These are phyloP conservation scores for Knufia petricola DNA, from an alignment of 2,329 filamentous ascomycete genomes.

Conservation along the genomic window DNA sequence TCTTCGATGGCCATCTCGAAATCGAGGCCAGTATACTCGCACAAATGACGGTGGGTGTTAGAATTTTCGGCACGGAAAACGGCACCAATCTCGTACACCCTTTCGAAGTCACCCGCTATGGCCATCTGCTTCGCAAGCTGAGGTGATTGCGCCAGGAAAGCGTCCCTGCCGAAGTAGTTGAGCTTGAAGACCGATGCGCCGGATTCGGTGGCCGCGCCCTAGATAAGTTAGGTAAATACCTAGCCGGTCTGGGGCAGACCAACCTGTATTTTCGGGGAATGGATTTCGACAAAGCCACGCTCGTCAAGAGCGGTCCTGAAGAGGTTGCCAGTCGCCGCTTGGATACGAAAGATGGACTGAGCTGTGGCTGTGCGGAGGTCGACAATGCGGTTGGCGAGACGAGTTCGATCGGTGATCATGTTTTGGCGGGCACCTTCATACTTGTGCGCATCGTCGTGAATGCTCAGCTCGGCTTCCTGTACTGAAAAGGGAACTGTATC, in stretches of 20 bases:
- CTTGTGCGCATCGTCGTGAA: constrained; percentile 45
- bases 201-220: constrained; percentile 75
- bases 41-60: constrained; percentile 88
- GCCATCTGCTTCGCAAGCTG: constrained; percentile 90
- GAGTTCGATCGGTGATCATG: constrained; percentile 61
- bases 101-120: constrained; percentile 78
- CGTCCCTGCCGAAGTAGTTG: constrained; percentile 79
- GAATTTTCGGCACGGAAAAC: constrained; percentile 94
- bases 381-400: constrained; percentile 68
- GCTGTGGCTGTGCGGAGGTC: constrained; percentile 79
- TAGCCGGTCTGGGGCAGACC: background rate
- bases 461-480: constrained; percentile 57
- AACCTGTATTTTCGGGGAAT: constrained; percentile 76
- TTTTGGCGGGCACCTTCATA: constrained; percentile 46
- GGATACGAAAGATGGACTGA: constrained; percentile 79
- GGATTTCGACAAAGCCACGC: constrained; percentile 80
- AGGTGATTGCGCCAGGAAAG: constrained; percentile 84
- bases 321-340: constrained; percentile 66
- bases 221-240: background rate
- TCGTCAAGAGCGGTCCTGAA: constrained; percentile 69
- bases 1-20: constrained; percentile 85
- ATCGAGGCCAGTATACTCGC: constrained; percentile 88
- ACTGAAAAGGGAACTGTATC: constrained; percentile 53
- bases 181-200: constrained; percentile 86
- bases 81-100: constrained; percentile 80